These are phyloP conservation scores for Daldinia sp. DNA, from an alignment of 2,329 filamentous ascomycete species.

Conservation along the genomic window DNA sequence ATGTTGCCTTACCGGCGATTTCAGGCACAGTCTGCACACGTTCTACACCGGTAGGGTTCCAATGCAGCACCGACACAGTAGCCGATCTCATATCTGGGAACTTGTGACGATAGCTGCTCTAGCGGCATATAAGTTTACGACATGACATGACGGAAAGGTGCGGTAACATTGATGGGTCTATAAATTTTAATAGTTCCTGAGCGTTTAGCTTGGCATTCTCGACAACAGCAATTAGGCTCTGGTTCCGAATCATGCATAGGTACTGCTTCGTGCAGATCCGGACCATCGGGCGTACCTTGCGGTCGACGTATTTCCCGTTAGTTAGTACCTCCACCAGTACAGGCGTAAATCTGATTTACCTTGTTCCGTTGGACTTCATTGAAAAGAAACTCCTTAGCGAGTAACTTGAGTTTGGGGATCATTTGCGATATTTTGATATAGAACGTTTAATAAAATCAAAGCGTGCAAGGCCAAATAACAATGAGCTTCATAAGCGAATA, in stretches of 20 bases:
- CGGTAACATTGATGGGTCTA: conserved; percentile 21
- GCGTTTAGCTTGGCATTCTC: background rate
- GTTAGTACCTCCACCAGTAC: background rate
- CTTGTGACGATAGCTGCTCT: conserved; percentile 1
- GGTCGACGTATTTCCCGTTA: background rate
- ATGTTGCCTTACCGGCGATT: conserved; percentile 18
- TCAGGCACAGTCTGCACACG: conserved; percentile 4
- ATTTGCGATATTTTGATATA: background rate
- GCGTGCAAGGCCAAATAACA: background rate
- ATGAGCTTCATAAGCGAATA: background rate
- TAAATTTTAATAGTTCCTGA: background rate
- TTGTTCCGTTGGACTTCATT: background rate
- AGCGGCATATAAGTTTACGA: background rate
- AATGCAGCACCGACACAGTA: conserved; percentile 10
- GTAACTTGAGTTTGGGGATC: background rate
- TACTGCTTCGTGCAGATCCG: conserved; percentile 28
- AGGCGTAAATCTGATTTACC: background rate
- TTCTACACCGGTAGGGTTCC: conserved; percentile 19
- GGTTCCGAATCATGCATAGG: conserved; percentile 6
- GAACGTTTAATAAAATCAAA: background rate
- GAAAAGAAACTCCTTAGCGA: background rate
- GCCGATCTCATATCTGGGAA: background rate
- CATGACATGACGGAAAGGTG: conserved; percentile 28
- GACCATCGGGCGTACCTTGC: conserved; percentile 23
- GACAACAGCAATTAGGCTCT: background rate